These are phyloP conservation scores for Nicotiana benthamiana DNA, from an alignment of 257 asterid genomes.

Conservation along the genomic window DNA sequence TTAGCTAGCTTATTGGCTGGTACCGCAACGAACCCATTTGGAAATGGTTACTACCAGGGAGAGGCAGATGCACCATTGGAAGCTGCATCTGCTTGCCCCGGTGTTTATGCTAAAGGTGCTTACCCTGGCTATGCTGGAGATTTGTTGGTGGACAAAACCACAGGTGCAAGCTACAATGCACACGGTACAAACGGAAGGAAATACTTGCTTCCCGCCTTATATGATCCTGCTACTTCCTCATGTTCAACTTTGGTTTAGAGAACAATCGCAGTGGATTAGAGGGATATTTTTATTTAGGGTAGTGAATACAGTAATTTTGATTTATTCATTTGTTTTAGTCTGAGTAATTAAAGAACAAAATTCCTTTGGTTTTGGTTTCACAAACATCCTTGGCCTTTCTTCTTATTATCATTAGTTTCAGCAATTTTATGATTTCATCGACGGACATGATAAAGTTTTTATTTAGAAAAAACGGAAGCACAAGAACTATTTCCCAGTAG, in stretches of 20 bases:
- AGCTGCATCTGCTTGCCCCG: slow-evolving; percentile 72
- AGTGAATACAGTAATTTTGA: background rate
- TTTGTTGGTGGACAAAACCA: slow-evolving; percentile 43
- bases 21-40: slow-evolving; percentile 66
- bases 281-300: no score
- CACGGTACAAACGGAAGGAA: slow-evolving; percentile 51
- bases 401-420: background rate
- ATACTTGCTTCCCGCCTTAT: slow-evolving; percentile 59
- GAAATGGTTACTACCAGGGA: slow-evolving; percentile 66
- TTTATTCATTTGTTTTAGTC: background rate
- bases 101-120: slow-evolving; percentile 68
- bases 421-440: background rate
- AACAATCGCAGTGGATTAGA: background rate
- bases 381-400: background rate
- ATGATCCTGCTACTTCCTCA: slow-evolving; percentile 46
- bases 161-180: slow-evolving; percentile 77
- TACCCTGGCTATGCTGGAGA: slow-evolving; percentile 77
- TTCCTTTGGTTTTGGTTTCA: background rate
- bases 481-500: no score
- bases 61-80: slow-evolving; percentile 55
- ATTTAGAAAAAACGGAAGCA: background rate
- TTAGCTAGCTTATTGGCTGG: slow-evolving; percentile 58
- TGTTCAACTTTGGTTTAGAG: slow-evolving; percentile 65
- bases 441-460: no score
- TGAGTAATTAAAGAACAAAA: background rate